Evolutionary conservation across 2,329 filamentous ascomycete genomes (phyloP), one percentile per base, ranked within the genome.

Genomic region (Arachnomyces sp.): DNA sequence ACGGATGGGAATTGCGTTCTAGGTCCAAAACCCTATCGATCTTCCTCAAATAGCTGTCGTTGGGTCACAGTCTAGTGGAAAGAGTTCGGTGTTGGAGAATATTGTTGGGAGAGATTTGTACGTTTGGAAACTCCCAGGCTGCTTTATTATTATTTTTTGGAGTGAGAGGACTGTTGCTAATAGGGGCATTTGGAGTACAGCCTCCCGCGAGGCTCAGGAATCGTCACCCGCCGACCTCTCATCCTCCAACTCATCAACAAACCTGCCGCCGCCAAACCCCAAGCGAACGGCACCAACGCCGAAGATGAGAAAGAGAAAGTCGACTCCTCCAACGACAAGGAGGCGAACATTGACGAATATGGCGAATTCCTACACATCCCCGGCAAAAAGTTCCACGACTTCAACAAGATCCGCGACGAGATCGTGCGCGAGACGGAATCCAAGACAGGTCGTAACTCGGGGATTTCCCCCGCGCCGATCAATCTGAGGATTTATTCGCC

Each of bases 81-180:
- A 98, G 81, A 95, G 88, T 75, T 98, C 92, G 13, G 92, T 98
- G 54, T 70, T 98, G 58, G 92, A 98, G 68, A 98, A 98, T 61
- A 98, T 98, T 58, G 92, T 98, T 43, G 92, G 92, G 44, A 79
- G 92, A 73, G 92, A 98, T 70, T 98, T 98, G 90, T 96, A 75
- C 71, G 86, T 74, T 43, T 39, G 37, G 39, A 32, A 34, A 44
- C 11, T 28, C 17, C 14, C 17, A 15, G 18, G 16, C 8, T 43
- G n/a, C 13, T 30, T 40, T 13, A 40, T 48, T 45, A 42, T 31
- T 17, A 32, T 41, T 44, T 42, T 35, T 41, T 42, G 38, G 36
- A 45, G 42, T 40, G 34, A 14, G 39, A 31, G 28, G 47, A 47
- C 44, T 46, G 47, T 44, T 48, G 43, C 57, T 62, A 54, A 61